These are phyloP conservation scores for Smittium culicis DNA, from an alignment of 371 early-diverging fungal species.

Conservation along the genomic window DNA sequence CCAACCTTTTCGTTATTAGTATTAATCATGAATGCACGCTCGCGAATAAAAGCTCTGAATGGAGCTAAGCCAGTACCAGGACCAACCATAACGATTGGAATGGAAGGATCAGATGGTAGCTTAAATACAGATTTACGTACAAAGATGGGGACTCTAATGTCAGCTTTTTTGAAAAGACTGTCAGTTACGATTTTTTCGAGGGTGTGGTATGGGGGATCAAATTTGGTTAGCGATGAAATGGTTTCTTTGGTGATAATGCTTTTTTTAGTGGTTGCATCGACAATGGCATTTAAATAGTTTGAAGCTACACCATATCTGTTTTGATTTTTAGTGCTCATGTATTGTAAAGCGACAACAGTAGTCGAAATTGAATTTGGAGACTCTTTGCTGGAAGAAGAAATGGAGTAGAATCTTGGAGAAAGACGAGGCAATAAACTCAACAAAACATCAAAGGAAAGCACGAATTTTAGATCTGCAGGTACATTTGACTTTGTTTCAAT, in stretches of 20 bases:
- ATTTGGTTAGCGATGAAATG: too few relatives aligned
- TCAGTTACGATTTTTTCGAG: too few relatives aligned
- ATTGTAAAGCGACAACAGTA: slow-evolving; percentile 78
- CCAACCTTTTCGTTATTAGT: slow-evolving; percentile 49
- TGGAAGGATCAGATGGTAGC: slow-evolving; percentile 56
- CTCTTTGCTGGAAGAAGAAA: slow-evolving; percentile 65
- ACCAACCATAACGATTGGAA: slow-evolving; percentile 91
- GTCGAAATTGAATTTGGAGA: slow-evolving; percentile 55
- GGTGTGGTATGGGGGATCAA: too few relatives aligned
- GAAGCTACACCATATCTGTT: slow-evolving; percentile 54
- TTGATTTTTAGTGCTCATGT: slow-evolving; percentile 22
- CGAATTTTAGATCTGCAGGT: slow-evolving; percentile 26
- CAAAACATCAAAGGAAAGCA: slow-evolving; percentile 54
- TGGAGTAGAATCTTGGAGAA: slow-evolving; percentile 86
- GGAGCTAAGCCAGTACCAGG: too few relatives aligned
- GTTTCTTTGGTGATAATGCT: too few relatives aligned
- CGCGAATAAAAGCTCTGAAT: slow-evolving; percentile 87
- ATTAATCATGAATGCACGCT: slow-evolving; percentile 46
- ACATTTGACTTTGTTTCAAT: slow-evolving; percentile 19
- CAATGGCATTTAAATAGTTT: slow-evolving; percentile 39
- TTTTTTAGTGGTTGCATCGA: too few relatives aligned
- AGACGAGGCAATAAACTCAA: slow-evolving; percentile 67
- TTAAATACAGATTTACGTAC: slow-evolving; percentile 79
- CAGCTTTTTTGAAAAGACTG: too few relatives aligned
- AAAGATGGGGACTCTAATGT: slow-evolving; percentile 56